Base-by-base conservation (phyloP, 345 rosid genomes). In the Citrus inodora region DNA sequence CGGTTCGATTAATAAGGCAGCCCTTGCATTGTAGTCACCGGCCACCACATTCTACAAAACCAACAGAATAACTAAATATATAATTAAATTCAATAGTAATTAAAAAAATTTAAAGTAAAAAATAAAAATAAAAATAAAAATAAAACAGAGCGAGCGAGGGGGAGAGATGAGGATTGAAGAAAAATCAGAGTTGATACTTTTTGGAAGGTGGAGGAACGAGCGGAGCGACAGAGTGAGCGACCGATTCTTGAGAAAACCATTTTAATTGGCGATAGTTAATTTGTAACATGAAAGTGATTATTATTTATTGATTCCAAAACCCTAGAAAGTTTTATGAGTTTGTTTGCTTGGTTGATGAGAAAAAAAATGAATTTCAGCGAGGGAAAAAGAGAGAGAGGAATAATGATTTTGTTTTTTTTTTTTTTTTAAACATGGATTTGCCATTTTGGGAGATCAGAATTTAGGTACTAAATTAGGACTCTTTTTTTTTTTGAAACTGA, bases 221-320 rank as follows among this genome's bases (percentile, higher is more conserved):
- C 25, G 10, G 82, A 75, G 46, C 81, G 87, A 55, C 66, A 53
- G 24, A 83, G 35, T 38, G 83, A 51, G 76, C 85, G 81, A 59
- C 46, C 71, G 37, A 84, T 70, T 74, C 82, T 78, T 32, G 87
- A 84, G 74, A 84, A 66, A 27, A 82, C 75, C 88, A 88, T 86
- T 24, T 35, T 56, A 21, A 10, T 13, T 46, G 17, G 51, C 51
- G 51, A 46, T 13, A 46, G 51, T 46, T 46, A 13, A 46, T 46
- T 2, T 35, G 55, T 1, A 51, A 59, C 61, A 73, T 24, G 27
- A 37, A 28, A 77, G 71, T 76, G 71, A 79, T 13, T 46, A 79
- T n/a, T 78, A 74, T 3, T 38, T 40, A 13, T 37, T 38, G 9
- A 73, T 25, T 1, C 8, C 17, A 14, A 24, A 73, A 60, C 65